Conservation (phyloP, 257 asterid species). For the Sherardia arvensis region DNA sequence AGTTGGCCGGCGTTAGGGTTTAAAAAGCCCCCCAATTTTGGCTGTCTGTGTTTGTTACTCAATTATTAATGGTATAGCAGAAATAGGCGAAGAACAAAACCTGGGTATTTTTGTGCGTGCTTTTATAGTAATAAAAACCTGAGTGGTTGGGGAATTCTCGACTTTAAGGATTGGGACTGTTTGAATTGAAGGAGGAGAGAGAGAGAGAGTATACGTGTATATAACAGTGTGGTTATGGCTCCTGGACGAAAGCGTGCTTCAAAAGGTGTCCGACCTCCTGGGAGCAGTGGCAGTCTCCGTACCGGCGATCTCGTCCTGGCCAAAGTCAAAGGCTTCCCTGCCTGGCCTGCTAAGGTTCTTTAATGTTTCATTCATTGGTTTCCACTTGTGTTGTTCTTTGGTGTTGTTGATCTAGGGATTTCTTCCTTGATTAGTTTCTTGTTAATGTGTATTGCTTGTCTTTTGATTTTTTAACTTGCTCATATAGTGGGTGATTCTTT, state of each 20-base stretch:
- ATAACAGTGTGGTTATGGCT: slow-evolving; percentile 37
- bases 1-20: slow-evolving; percentile 10
- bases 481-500: neutral
- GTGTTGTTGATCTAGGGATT: neutral
- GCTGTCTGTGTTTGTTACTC: neutral
- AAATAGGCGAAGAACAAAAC: neutral
- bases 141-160: slow-evolving; percentile 8
- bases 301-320: slow-evolving; percentile 92
- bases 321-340: slow-evolving; percentile 82
- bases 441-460: too few relatives aligned
- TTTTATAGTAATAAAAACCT: neutral
- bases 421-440: neutral
- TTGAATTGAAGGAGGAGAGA: neutral
- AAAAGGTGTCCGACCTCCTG: slow-evolving; percentile 46
- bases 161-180: slow-evolving; percentile 4
- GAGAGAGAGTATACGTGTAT: neutral
- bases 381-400: neutral
- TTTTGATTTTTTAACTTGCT: too few relatives aligned
- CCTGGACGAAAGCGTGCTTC: slow-evolving; percentile 70
- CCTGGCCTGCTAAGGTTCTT: slow-evolving; percentile 91
- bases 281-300: slow-evolving; percentile 27
- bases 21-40: neutral
- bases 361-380: neutral
- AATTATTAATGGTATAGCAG: neutral
- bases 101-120: too few relatives aligned